A percentile compares a stretch with the other conserved stretches of the same genome.
Conservation (phyloP, 108 stramenopile species). For the Discostella pseudostelligera region DNA sequence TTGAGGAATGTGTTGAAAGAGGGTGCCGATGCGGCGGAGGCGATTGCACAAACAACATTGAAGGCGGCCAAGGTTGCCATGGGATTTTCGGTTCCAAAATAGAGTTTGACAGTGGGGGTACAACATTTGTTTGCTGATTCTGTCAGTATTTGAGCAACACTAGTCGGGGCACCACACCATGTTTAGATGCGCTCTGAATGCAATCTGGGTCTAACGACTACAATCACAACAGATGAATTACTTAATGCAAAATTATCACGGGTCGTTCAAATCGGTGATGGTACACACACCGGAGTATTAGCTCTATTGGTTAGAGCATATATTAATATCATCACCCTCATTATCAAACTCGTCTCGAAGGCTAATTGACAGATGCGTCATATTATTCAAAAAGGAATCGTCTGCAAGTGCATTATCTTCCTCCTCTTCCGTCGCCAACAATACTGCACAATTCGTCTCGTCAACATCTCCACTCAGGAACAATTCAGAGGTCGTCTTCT, state of each 20-base stretch:
- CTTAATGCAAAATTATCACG: no score
- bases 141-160: no score
- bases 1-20: constrained; percentile 82
- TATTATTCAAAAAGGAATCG: constrained; percentile 17
- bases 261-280: no score
- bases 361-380: constrained; percentile 27
- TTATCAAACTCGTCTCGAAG: constrained; percentile 5
- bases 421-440: neutral
- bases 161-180: no score
- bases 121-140: no score
- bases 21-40: constrained; percentile 94
- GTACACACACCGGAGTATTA: no score
- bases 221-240: no score
- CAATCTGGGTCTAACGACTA: no score
- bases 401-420: constrained; percentile 11
- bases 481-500: no score
- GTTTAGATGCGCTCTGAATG: no score
- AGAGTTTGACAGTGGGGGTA: neutral
- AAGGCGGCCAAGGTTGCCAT: constrained; percentile 89
- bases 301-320: no score
- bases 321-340: neutral
- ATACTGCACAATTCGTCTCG: neutral
- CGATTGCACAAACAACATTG: constrained; percentile 84
- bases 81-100: constrained; percentile 77
- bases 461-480: no score